A percentile compares a stretch with the other conserved stretches of the same genome.
Conservation (phyloP, 192 early-diverging fungal species). For the Coemansia sp. region DNA sequence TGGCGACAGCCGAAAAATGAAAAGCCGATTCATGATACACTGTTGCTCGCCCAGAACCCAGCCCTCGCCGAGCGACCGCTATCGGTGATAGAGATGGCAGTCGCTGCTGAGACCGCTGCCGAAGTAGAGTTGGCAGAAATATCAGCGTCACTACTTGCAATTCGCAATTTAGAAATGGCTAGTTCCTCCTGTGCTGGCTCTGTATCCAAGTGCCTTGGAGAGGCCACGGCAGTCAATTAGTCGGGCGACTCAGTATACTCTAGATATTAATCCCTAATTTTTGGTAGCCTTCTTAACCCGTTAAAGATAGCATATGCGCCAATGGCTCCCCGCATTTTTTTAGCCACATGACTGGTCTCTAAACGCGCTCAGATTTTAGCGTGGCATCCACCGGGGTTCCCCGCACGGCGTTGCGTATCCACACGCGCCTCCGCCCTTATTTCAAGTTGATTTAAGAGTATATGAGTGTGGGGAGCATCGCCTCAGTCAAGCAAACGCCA, state of each 20-base stretch:
- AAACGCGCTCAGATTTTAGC: background rate
- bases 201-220: background rate
- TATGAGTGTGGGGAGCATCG: background rate
- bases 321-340: background rate
- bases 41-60: background rate
- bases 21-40: background rate
- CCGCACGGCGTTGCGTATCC: background rate
- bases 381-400: background rate
- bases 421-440: background rate
- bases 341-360: background rate
- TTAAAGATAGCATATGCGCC: background rate
- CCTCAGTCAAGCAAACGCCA: background rate
- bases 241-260: background rate
- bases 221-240: background rate
- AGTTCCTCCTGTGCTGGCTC: background rate
- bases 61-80: background rate
- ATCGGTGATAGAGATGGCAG: constrained; percentile 26
- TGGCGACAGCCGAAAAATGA: background rate
- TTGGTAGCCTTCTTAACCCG: background rate
- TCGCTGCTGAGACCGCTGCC: constrained; percentile 35
- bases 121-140: constrained; percentile 34
- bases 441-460: background rate
- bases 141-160: constrained; percentile 18
- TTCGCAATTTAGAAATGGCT: background rate
- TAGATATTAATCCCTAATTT: background rate